Evolutionary conservation across 202 grass and related monocot genomes (phyloP).

Genomic region (Saccharum hybrid): DNA sequence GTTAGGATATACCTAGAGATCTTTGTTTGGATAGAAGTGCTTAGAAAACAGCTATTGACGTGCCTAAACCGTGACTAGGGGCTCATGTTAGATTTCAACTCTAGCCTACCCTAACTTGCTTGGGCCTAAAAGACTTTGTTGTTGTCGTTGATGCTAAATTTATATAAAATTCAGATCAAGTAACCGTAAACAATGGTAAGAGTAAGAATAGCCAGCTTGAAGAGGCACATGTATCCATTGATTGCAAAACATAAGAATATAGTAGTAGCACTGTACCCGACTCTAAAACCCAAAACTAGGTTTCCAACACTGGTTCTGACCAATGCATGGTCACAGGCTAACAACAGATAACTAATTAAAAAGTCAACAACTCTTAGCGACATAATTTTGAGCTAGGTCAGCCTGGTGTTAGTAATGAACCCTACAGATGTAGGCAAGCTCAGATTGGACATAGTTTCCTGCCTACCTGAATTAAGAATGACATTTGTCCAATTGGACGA

Average conservation of each 20-base stretch:
- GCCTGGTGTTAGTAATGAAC: constrained; percentile 23
- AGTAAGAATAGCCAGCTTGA: not conserved
- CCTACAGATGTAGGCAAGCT: constrained; percentile 12
- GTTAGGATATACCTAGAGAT: too few species aligned
- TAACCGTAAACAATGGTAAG: not conserved
- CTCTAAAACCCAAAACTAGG: not conserved
- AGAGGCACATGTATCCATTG: not conserved
- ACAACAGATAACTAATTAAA: not conserved
- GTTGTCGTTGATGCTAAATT: too few species aligned
- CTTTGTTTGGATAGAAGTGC: too few species aligned
- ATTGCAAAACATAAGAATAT: not conserved
- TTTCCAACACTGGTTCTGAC: not conserved
- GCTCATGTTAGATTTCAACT: too few species aligned
- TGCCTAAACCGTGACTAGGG: too few species aligned
- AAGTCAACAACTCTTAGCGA: not conserved
- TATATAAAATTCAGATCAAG: not conserved
- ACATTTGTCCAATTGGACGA: constrained; percentile 78
- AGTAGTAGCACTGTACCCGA: not conserved
- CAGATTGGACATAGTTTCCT: constrained; percentile 31
- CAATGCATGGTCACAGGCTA: not conserved
- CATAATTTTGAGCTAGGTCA: constrained; percentile 9
- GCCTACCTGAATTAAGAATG: constrained; percentile 37
- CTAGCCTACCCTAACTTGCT: too few species aligned
- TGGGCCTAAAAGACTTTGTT: too few species aligned
- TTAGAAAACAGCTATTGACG: too few species aligned